A percentile compares a stretch with the other conserved stretches of the same genome.
These are phyloP conservation scores for Emericellopsis cladophorae DNA, from an alignment of 2,329 filamentous ascomycete species.

Conservation along the genomic window DNA sequence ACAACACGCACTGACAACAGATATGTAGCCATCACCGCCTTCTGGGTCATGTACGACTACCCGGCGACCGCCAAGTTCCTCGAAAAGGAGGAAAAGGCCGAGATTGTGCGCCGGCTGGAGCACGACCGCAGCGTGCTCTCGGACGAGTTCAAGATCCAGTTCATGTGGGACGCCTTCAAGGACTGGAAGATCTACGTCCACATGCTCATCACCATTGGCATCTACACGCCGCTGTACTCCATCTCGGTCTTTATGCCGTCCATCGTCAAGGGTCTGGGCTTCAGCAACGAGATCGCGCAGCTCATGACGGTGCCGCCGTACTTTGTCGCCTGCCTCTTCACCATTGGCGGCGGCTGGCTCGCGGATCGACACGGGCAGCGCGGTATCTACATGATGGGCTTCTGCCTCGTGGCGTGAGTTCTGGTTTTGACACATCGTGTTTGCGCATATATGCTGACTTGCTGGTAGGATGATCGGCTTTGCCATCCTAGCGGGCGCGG, in stretches of 20 bases:
- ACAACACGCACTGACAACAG: conserved; percentile 7
- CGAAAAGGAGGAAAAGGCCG: conserved; percentile 23
- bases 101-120: conserved; percentile 28
- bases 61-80: conserved; percentile 39
- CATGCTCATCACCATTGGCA: conserved; percentile 50
- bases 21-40: conserved; percentile 26
- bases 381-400: conserved; percentile 23
- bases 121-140: conserved; percentile 32
- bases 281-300: conserved; percentile 21
- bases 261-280: conserved; percentile 22
- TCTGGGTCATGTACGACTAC: conserved; percentile 46
- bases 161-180: conserved; percentile 39
- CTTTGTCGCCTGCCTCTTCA: conserved; percentile 21
- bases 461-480: conserved; percentile 17
- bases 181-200: conserved; percentile 40
- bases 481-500: conserved; percentile 15
- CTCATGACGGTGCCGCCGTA: conserved; percentile 25
- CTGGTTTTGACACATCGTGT: background rate
- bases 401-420: conserved; percentile 20
- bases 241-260: conserved; percentile 23
- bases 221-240: conserved; percentile 25
- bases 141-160: conserved; percentile 45
- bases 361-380: conserved; percentile 24
- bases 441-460: background rate
- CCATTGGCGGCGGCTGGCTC: conserved; percentile 25